Evolutionary conservation across 208 protist genomes (phyloP), one percentile per base, ranked within the genome.

Genomic region (Novymonas esmeraldas): DNA sequence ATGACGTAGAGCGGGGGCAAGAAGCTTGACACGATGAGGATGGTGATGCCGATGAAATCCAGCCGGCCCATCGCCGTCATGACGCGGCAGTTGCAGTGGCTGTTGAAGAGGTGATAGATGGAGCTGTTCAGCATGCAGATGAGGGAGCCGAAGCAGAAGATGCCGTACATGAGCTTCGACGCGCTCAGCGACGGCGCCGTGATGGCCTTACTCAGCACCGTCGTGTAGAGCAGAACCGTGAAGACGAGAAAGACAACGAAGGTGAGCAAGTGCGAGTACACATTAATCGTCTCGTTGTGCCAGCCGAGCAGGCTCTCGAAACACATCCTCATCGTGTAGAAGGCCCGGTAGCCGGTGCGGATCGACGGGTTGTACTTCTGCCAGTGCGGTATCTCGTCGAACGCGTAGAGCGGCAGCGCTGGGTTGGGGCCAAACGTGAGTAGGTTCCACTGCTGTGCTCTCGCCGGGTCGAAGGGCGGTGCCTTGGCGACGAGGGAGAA

Each of bases 281-380:
- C 65, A 70, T 96, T 96, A 49, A 93, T 64, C n/a, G 89, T 87
- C 70, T 96, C 92, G 72, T 96, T 96, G 70, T 96, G 92, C 73
- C 85, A 76, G 11, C 73, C 65, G 64, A 93, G 68, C 3, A 95
- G 52, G 50, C 90, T 95, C 38, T 76, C 71, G 11, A 93, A 26
- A 22, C 72, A 85, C 80, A 85, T 81, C 18, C 26, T 18, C 0
- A 78, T 80, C 2, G 69, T 82, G 75, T 95, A 95, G 58, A 87
- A 81, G 66, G 78, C 77, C 11, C 90, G 78, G 81, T 95, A 95
- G 31, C 83, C 71, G 16, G 42, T 73, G 16, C 71, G 59, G 52
- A 95, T 89, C 63, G 73, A 86, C 18, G 72, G 55, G 57, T 89
- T 89, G 62, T 85, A 76, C 45, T 60, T 64, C 52, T 82, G 82